Evolutionary conservation across 1,284 basidiomycete genomes (phyloP).

Genomic region (Ustilago hordei): DNA sequence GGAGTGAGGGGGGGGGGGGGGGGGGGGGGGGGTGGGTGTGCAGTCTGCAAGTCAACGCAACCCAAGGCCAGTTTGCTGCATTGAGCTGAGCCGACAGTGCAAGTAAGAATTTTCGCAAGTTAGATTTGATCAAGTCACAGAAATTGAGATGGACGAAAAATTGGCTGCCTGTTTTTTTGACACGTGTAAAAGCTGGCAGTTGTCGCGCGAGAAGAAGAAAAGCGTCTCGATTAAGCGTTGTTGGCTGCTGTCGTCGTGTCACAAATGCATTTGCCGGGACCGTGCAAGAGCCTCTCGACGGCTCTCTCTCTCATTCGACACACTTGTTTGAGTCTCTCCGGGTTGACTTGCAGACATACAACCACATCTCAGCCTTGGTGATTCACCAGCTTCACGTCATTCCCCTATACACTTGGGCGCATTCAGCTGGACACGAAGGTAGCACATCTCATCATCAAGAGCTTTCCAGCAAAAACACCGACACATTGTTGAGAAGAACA

Average conservation of each 20-base stretch:
- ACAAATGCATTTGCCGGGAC: constrained; percentile 16
- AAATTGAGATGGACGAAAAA: background rate
- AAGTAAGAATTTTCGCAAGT: background rate
- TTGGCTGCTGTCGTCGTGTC: constrained; percentile 31
- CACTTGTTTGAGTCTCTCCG: background rate
- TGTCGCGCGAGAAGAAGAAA: constrained; percentile 46
- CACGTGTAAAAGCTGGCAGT: constrained; percentile 33
- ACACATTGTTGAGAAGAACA: background rate
- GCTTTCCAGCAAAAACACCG: background rate
- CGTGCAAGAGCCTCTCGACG: constrained; percentile 8
- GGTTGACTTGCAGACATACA: background rate
- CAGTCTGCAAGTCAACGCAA: too few relatives aligned
- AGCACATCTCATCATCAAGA: background rate
- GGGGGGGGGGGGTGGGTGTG: too few relatives aligned
- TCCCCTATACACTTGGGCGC: background rate
- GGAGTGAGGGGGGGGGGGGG: too few relatives aligned
- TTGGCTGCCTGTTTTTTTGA: constrained; percentile 1
- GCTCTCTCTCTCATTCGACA: background rate
- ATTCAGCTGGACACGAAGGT: background rate
- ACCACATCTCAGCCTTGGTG: background rate
- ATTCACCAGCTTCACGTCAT: background rate
- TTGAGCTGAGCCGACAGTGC: too few relatives aligned
- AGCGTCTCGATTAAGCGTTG: too few relatives aligned
- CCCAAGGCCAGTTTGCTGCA: too few relatives aligned
- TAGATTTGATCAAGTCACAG: background rate